Percentiles rank a stretch among this genome's conserved stretches.
phyloP scores from a whole-genome alignment of 2,329 filamentous ascomycete genomes.

The Trichoderma sp. region DNA sequence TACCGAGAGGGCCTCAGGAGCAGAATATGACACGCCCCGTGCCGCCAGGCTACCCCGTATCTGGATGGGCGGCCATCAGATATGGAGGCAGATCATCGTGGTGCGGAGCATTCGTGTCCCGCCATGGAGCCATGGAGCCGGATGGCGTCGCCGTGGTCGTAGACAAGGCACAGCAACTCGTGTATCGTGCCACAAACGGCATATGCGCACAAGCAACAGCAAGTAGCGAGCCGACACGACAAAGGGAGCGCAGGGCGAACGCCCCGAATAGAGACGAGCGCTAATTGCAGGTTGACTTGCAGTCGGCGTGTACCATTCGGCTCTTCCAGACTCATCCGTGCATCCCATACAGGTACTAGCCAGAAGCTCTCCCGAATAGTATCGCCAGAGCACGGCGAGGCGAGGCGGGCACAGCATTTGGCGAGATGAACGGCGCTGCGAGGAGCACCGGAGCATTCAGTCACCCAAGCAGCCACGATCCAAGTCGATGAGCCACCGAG shows the following conservation, averaged over 20 bases:
- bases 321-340: constrained; percentile 4
- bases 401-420: constrained; percentile 10
- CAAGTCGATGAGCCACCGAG: not conserved
- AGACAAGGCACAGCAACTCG: not conserved
- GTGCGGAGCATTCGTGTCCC: constrained; percentile 26
- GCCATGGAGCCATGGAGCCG: constrained; percentile 16
- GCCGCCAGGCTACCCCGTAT: constrained; percentile 24
- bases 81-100: constrained; percentile 27
- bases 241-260: not conserved
- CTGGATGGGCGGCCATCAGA: constrained; percentile 25
- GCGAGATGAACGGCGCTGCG: constrained; percentile 10
- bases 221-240: not conserved
- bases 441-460: not conserved
- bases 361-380: not conserved
- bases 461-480: not conserved
- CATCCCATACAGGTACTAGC: not conserved
- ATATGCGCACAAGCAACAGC: too few relatives aligned
- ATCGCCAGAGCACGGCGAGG: not conserved
- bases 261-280: constrained; percentile 21
- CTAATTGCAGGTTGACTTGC: constrained; percentile 24
- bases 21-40: constrained; percentile 9
- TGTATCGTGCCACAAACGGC: too few relatives aligned
- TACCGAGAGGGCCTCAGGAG: not conserved
- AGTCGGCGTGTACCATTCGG: constrained; percentile 15
- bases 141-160: constrained; percentile 12